Percentiles rank a stretch among this genome's conserved stretches.
Evolutionary conservation across 2,329 filamentous ascomycete genomes (phyloP).

Genomic region (Pseudonectria buxi): DNA sequence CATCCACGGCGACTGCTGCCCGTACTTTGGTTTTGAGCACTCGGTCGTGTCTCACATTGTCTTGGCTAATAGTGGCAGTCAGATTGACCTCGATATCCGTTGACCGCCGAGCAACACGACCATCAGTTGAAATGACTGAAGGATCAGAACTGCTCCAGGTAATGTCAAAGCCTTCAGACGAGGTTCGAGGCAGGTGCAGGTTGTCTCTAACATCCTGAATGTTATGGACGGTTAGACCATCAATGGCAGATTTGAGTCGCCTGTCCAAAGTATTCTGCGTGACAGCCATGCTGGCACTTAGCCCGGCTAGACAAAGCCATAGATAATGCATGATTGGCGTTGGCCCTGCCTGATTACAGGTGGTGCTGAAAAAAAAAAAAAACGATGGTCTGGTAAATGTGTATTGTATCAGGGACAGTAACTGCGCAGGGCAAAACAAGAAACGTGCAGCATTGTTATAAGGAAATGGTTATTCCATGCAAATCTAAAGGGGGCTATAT

Average conservation of each 20-base stretch:
- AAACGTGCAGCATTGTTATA: too few relatives aligned
- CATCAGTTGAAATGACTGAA: slow-evolving; percentile 27
- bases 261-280: too few relatives aligned
- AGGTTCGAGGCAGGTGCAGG: slow-evolving; percentile 25
- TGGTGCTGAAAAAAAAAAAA: too few relatives aligned
- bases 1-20: slow-evolving; percentile 24
- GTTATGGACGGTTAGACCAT: slow-evolving; percentile 23
- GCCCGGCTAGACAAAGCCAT: too few relatives aligned
- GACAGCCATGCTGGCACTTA: too few relatives aligned
- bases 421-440: too few relatives aligned
- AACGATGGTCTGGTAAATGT: too few relatives aligned
- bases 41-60: slow-evolving; percentile 20
- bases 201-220: slow-evolving; percentile 33
- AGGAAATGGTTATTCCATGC: too few relatives aligned
- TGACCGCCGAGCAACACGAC: slow-evolving; percentile 28
- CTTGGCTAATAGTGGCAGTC: slow-evolving; percentile 26
- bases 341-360: too few relatives aligned
- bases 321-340: too few relatives aligned
- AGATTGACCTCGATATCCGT: slow-evolving; percentile 24
- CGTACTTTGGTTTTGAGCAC: slow-evolving; percentile 29
- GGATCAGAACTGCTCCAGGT: slow-evolving; percentile 30
- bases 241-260: neutral
- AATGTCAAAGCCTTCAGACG: slow-evolving; percentile 24
- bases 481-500: too few relatives aligned
- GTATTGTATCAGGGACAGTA: too few relatives aligned